These are phyloP conservation scores for Trichoderma sp. DNA, from an alignment of 2,329 filamentous ascomycete genomes.

Conservation along the genomic window DNA sequence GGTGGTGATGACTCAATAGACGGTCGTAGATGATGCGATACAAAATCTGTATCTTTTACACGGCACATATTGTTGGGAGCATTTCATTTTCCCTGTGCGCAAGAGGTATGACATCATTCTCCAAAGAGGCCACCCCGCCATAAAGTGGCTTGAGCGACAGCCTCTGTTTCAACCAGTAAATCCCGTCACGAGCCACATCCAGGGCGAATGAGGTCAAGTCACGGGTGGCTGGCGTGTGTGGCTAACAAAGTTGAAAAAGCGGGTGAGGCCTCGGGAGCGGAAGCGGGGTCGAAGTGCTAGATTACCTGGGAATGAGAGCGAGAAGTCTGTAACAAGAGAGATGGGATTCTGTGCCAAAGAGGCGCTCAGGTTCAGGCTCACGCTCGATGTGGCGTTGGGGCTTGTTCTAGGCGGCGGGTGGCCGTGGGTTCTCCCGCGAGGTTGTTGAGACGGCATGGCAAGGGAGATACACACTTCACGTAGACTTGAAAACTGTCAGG, in stretches of 20 bases:
- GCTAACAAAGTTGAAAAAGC: not conserved
- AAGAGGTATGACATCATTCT: not conserved
- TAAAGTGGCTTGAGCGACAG: not conserved
- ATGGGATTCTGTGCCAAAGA: not conserved
- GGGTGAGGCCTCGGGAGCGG: not conserved
- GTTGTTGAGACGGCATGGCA: slow-evolving; percentile 9
- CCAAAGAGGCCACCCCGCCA: not conserved
- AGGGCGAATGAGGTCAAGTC: not conserved
- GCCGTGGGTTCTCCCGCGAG: slow-evolving; percentile 13
- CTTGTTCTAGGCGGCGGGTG: not conserved
- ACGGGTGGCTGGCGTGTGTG: slow-evolving; percentile 12
- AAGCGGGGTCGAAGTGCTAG: not conserved
- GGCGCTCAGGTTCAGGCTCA: not conserved
- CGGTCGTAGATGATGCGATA: not conserved
- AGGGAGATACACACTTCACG: not conserved
- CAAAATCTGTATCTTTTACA: not conserved
- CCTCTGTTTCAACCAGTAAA: not conserved
- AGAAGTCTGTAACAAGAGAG: too few relatives aligned
- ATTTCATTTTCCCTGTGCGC: not conserved
- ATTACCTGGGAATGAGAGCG: too few relatives aligned
- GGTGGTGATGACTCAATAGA: not conserved
- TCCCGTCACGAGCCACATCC: slow-evolving; percentile 9
- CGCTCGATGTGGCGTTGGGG: not conserved
- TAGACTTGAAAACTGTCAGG: not conserved
- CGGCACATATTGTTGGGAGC: not conserved